Evolutionary conservation across 768 basidiomycete species (phyloP), one percentile per base, ranked within the genome.

Genomic region (Kwoniella sp.): DNA sequence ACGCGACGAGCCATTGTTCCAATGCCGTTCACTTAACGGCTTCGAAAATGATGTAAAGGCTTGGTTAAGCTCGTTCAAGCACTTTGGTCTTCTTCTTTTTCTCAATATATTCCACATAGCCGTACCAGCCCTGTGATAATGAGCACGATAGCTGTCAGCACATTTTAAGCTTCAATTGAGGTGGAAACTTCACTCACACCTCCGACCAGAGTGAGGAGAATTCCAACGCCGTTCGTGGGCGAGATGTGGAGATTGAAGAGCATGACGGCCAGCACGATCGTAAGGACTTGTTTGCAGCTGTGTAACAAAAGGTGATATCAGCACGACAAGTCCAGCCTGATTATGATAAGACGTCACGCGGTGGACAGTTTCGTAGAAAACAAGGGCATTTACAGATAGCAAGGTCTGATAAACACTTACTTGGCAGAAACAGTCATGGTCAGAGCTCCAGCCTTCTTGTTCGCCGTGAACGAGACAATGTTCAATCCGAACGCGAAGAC

Each of bases 391-490:
- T 6, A 3, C 8, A 19, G 17, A 15, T 10, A 19, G 8, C 40
- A 44, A 19, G 3, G 40, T 44, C 40, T 15, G 7, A 15, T 44
- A 5, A 33, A 9, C 25, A 67, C 72, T 68, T 60, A 76, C 74
- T 79, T 77, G 5, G 76, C 77, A 19, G 79, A 76, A 1, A 80
- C 79, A 29, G 81, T 81, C 72, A 82, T 79, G 0, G 81, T 78
- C 64, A 83, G 71, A n/a, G 81, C 88, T 1, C 93, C 92, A 0
- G 91, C 88, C 76, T 89, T 88, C 80, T 88, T 88, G 81, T 98
- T 99, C n/a, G 96, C 91, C 44, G 90, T 90, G 75, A 99, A 96
- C 77, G 89, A 91, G 60, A 96, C 90, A 1, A 97, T 87, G 71
- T 98, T 99, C 55, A 99, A 83, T 15, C 87, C 89, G 74, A 96